phyloP scores from a whole-genome alignment of 1,284 basidiomycete species.

The Irpex sp. region DNA sequence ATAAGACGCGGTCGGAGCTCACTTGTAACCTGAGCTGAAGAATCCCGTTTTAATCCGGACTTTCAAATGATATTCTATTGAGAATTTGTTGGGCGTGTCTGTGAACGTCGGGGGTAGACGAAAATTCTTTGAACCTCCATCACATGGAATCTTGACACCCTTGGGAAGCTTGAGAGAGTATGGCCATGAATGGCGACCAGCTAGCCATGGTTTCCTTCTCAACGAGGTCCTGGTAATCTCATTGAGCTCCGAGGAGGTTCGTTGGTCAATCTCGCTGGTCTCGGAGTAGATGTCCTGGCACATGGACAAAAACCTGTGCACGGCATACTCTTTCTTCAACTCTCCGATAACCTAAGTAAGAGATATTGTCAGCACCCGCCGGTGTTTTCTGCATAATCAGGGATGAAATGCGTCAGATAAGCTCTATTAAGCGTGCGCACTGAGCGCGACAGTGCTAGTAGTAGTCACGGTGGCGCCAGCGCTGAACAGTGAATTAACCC shows the following conservation, averaged over 20 bases:
- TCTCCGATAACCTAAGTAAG: slow-evolving; percentile 12
- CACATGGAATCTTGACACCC: slow-evolving; percentile 28
- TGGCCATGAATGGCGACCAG: slow-evolving; percentile 41
- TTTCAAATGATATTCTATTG: slow-evolving; percentile 47
- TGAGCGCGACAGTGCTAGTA: neutral
- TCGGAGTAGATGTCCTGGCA: slow-evolving; percentile 22
- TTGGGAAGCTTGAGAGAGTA: slow-evolving; percentile 43
- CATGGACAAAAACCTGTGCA: slow-evolving; percentile 41
- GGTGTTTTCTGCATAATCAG: neutral
- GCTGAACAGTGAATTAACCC: no score
- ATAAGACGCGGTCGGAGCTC: slow-evolving; percentile 2
- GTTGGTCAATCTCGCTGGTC: neutral
- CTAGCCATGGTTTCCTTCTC: slow-evolving; percentile 37
- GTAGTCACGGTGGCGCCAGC: no score
- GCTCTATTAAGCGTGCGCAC: neutral
- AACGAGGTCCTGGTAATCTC: slow-evolving; percentile 8
- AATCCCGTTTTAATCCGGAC: slow-evolving; percentile 44
- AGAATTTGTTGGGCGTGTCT: slow-evolving; percentile 40
- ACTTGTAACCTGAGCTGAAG: slow-evolving; percentile 28
- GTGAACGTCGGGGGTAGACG: slow-evolving; percentile 45
- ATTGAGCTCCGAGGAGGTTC: neutral
- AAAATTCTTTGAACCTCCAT: slow-evolving; percentile 21
- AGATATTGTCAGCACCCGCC: neutral
- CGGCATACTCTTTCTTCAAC: slow-evolving; percentile 32
- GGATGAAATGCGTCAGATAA: neutral